These are phyloP conservation scores for Exobasidium cylindrosporum DNA, from an alignment of 1,284 basidiomycete species.

Conservation along the genomic window DNA sequence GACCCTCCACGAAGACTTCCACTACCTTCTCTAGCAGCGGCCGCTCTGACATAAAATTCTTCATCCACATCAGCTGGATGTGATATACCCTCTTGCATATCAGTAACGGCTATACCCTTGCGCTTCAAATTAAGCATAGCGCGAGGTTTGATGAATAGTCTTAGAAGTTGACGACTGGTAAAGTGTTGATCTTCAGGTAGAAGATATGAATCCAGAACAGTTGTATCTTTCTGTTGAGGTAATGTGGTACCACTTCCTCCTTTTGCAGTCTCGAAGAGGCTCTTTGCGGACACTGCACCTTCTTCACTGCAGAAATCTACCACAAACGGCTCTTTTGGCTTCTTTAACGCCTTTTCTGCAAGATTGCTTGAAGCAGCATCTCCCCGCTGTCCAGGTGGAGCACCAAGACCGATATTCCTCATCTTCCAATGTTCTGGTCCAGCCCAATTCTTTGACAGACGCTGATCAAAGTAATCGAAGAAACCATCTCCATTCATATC, in stretches of 20 bases:
- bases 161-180: constrained; percentile 79
- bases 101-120: not conserved
- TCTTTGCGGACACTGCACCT: constrained; percentile 65
- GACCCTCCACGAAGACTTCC: not conserved
- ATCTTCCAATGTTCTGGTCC: constrained; percentile 99
- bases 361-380: not conserved
- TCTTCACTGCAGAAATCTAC: constrained; percentile 78
- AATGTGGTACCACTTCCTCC: constrained; percentile 53
- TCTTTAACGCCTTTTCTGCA: constrained; percentile 1
- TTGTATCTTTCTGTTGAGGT: constrained; percentile 57
- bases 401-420: constrained; percentile 12
- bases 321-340: constrained; percentile 70
- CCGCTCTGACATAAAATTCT: constrained; percentile 90
- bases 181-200: constrained; percentile 98
- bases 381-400: not conserved
- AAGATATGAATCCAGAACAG: constrained; percentile 65
- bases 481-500: constrained; percentile 26
- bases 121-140: constrained; percentile 31
- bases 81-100: constrained; percentile 46
- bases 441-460: constrained; percentile 90
- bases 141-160: constrained; percentile 81
- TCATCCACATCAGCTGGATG: constrained; percentile 83
- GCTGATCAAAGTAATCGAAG: constrained; percentile 91
- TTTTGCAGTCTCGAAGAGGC: constrained; percentile 66
- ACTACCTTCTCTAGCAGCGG: constrained; percentile 59